Base-by-base conservation (phyloP, 495 filamentous ascomycete genomes). In the Lasiosphaeria ovina region DNA sequence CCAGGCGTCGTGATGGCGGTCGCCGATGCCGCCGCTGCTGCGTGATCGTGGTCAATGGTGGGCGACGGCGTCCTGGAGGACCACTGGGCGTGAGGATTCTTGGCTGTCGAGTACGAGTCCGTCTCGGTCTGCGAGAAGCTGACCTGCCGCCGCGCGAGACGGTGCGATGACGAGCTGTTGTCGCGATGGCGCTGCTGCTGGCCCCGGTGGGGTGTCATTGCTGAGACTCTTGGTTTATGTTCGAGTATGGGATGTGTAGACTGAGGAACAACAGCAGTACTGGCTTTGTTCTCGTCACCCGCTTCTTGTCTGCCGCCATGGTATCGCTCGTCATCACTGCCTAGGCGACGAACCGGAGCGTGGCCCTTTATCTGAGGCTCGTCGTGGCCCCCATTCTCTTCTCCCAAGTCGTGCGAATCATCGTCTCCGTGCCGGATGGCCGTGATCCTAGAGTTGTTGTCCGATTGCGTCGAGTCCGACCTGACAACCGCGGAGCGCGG, bases 391-490 rank as follows among this genome's bases (percentile, higher is more conserved):
- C 8, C n/a, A 12, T 44, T 2, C 42, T 51, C 38, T 34, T 34
- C n/a, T 45, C n/a, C 33, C 34, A 12, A 35, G 38, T 7, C 34
- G 8, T 2, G 12, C 33, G 44, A 47, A 47, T 35, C 14, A 16
- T n/a, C 33, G 38, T 33, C n/a, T 12, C 11, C 51, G 17, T 16
- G 14, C 16, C 17, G 40, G 3, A 45, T 32, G 1, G 55, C 32
- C 8, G 50, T 24, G 1, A 40, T 12, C 55, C 57, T 49, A 3
- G 34, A 34, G 12, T 45, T 40, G 4, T 16, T 36, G 3, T 34
- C 38, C 9, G 34, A 32, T 38, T 49, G 65, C 58, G 12, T 57
- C 40, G 51, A 53, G 55, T 38, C 53, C 4, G 51, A 36, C 11
- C 51, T 10, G 9, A 16, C 24, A 24, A 24, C 33, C 14, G 6